Evolutionary conservation across 2,329 filamentous ascomycete species (phyloP).

Genomic region (Scortechinia acanthostroma): DNA sequence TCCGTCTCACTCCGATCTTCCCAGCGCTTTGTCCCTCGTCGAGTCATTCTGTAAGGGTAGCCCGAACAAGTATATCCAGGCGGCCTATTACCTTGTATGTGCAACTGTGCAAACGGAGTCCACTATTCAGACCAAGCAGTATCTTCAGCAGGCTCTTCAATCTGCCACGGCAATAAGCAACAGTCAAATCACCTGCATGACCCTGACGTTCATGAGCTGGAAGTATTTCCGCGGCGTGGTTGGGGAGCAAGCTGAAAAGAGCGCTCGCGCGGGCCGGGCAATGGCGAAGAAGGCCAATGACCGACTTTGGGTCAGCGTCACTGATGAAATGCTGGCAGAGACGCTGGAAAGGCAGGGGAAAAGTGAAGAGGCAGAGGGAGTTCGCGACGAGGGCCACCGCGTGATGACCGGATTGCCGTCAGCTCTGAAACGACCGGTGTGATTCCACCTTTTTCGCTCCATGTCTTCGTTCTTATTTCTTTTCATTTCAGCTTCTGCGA

Average conservation of each 20-base stretch:
- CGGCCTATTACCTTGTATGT: slow-evolving; percentile 47
- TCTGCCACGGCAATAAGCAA: slow-evolving; percentile 45
- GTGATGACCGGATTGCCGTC: not conserved
- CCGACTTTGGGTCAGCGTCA: slow-evolving; percentile 30
- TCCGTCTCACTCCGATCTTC: slow-evolving; percentile 25
- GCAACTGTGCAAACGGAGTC: slow-evolving; percentile 39
- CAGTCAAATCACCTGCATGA: slow-evolving; percentile 49
- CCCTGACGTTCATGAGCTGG: slow-evolving; percentile 53
- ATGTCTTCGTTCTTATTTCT: not conserved
- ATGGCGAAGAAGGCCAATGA: slow-evolving; percentile 37
- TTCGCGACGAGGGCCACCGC: not conserved
- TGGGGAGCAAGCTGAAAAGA: slow-evolving; percentile 42
- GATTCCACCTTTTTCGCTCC: not conserved
- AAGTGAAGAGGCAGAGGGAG: not conserved
- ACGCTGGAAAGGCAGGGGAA: not conserved
- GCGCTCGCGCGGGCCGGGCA: slow-evolving; percentile 31
- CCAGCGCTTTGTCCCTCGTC: slow-evolving; percentile 31
- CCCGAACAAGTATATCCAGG: slow-evolving; percentile 42
- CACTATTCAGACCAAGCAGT: slow-evolving; percentile 51
- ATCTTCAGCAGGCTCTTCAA: slow-evolving; percentile 44
- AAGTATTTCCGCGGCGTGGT: slow-evolving; percentile 55
- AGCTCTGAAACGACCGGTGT: not conserved
- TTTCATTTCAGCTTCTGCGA: too few species aligned
- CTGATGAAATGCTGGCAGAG: slow-evolving; percentile 11
- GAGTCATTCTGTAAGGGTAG: slow-evolving; percentile 39